These are phyloP conservation scores for Medicago truncatula DNA, from an alignment of 306 rosid species.

Conservation along the genomic window DNA sequence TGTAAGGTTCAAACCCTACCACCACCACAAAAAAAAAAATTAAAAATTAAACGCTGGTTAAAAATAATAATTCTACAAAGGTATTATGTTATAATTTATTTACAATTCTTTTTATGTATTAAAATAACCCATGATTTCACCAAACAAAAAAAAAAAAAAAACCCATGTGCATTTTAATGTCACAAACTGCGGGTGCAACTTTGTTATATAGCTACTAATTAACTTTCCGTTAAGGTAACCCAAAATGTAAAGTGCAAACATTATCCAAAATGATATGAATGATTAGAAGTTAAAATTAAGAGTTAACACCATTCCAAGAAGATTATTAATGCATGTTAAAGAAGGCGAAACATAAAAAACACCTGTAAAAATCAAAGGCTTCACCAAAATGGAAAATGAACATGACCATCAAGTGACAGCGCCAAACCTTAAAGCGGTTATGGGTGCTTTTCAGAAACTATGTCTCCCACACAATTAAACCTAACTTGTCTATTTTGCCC, in stretches of 20 bases:
- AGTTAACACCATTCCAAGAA: slow-evolving; percentile 32
- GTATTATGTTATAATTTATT: no score
- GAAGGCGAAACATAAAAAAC: slow-evolving; percentile 49
- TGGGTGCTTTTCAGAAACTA: slow-evolving; percentile 58
- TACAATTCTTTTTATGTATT: not conserved
- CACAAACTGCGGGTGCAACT: not conserved
- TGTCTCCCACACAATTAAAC: slow-evolving; percentile 55
- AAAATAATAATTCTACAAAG: no score
- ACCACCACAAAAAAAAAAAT: no score
- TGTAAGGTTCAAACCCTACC: no score
- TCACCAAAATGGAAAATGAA: slow-evolving; percentile 56
- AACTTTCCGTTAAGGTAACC: not conserved
- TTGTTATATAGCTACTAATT: not conserved
- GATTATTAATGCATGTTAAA: slow-evolving; percentile 43
- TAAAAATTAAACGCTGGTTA: no score
- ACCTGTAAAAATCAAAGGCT: slow-evolving; percentile 55
- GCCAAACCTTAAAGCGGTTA: slow-evolving; percentile 74
- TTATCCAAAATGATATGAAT: slow-evolving; percentile 21
- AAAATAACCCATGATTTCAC: no score
- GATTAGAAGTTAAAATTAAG: slow-evolving; percentile 36
- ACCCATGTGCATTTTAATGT: not conserved
- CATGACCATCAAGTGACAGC: slow-evolving; percentile 60
- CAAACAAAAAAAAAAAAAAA: no score
- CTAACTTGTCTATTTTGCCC: slow-evolving; percentile 59
- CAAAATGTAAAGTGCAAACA: not conserved